Base-by-base conservation (phyloP, 495 filamentous ascomycete genomes). In the Opeltia flavorubescens region DNA sequence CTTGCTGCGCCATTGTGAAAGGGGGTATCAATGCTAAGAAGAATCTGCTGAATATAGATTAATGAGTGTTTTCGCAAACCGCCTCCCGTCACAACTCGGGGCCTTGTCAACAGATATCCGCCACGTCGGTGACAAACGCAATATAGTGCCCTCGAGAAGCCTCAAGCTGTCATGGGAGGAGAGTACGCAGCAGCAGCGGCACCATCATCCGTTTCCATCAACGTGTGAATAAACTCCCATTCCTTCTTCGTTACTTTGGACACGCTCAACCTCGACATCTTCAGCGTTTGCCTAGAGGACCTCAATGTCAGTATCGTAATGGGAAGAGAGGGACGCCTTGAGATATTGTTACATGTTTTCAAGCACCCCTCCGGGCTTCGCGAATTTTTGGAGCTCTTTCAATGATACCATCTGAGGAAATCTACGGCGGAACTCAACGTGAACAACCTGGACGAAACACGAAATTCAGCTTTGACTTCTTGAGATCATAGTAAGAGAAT, bases 221-320 rank as follows among this genome's bases (percentile, higher is more conserved):
- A 50, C 4, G 65, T 63, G 54, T 81, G 69, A 48, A 98, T 77
- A 57, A 83, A 89, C 20, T 84, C 67, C 85, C 89, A 98, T 61
- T 95, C 82, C 1, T 62, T 66, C 24, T 67, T 64, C 4, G 67
- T 72, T 12, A 98, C 86, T 33, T 75, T 77, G 33, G 81, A 85
- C 20, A 98, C 88, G 61, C 89, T 95, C 23, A 96, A 62, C 33
- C 91, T 70, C 5, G 75, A 66, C 60, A 84, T 76, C 58, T 80
- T 89, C 48, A 96, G 62, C 63, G 87, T 73, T 65, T 93, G 81
- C n/a, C n/a, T n/a, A n/a, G n/a, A n/a, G n/a, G n/a, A n/a, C n/a
- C n/a, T n/a, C n/a, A n/a, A n/a, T n/a, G n/a, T n/a, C n/a, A n/a
- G n/a, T n/a, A n/a, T n/a, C n/a, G n/a, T n/a, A n/a, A n/a, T n/a